Evolutionary conservation across 2,329 filamentous ascomycete genomes (phyloP), one percentile per base, ranked within the genome.

Genomic region (Orbilia oligospora): DNA sequence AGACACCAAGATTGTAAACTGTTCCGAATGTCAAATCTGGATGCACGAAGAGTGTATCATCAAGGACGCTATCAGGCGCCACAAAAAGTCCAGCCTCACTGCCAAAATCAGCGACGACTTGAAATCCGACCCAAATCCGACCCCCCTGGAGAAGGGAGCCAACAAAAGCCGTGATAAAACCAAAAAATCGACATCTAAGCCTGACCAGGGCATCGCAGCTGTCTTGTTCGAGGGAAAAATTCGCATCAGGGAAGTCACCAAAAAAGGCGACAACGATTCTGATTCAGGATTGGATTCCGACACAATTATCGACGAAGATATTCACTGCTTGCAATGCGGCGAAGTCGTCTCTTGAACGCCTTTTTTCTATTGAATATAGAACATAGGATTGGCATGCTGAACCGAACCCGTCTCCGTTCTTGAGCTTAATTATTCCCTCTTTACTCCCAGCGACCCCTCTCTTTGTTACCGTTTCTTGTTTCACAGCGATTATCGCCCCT

Each of bases 1-100:
- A 20, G 71, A 75, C 22, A 48, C 36, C 14, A 55, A 3, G 22
- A 68, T 75, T 14, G 18, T 64, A 12, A 44, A 75, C 12, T 75
- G 71, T 12, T 33, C 53, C 12, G 82, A 83, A 1, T 91, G 90
- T 82, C 86, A 86, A 66, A 87, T 86, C 68, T 91, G 90, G 90
- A 87, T 91, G 76, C 90, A 91, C 81, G 87, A 89, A 71, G 87
- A 90, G 55, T 91, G 90, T 81, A 85, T 91, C n/a, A 84, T 87
- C 36, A 87, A 89, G 80, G 87, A 89, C 14, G 71, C 71, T 36
- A 44, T 64, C 22, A 46, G 12, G 20, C 63, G 64, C 6, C 71
- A 69, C 49, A 20, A 64, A 53, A 53, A 30, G 3, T 36, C 24
- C 9, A 27, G 66, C 10, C 4, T 48, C 24, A 2, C 53, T 30